Conservation (phyloP, 2,329 filamentous ascomycete genomes). For the Aspergillus sp. region DNA sequence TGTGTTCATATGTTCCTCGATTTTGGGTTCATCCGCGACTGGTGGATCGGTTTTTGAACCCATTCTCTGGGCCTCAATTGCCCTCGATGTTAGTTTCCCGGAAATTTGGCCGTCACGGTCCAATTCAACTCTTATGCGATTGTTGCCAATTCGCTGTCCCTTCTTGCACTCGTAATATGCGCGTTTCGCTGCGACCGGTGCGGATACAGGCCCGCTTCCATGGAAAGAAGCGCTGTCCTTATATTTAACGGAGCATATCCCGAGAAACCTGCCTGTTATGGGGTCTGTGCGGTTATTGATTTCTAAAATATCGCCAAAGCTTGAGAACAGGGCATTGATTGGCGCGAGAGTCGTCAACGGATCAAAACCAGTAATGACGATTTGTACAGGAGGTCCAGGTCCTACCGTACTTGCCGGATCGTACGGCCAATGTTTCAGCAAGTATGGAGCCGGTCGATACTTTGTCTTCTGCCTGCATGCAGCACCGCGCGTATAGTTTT, state of each 20-base stretch:
- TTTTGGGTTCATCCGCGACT: conserved; percentile 29
- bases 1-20: conserved; percentile 44
- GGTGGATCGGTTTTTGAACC: conserved; percentile 40
- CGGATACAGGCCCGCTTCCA: conserved; percentile 59
- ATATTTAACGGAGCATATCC: conserved; percentile 89
- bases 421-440: conserved; percentile 76
- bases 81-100: conserved; percentile 71
- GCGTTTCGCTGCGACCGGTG: conserved; percentile 75
- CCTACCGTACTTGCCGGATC: conserved; percentile 82
- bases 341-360: conserved; percentile 71
- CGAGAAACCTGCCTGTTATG: conserved; percentile 88
- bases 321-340: conserved; percentile 41
- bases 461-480: conserved; percentile 68
- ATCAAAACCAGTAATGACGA: conserved; percentile 96
- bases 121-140: conserved; percentile 76
- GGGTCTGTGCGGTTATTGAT: conserved; percentile 95
- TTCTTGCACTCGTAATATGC: conserved; percentile 73
- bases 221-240: conserved; percentile 64
- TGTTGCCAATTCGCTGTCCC: conserved; percentile 75
- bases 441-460: conserved; percentile 74
- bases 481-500: conserved; percentile 61
- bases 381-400: conserved; percentile 82
- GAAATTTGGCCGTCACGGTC: conserved; percentile 87
- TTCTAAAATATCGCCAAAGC: conserved; percentile 70
- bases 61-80: conserved; percentile 66